Evolutionary conservation across 2,329 filamentous ascomycete species (phyloP).

Genomic region (Pseudocercospora fuligena): DNA sequence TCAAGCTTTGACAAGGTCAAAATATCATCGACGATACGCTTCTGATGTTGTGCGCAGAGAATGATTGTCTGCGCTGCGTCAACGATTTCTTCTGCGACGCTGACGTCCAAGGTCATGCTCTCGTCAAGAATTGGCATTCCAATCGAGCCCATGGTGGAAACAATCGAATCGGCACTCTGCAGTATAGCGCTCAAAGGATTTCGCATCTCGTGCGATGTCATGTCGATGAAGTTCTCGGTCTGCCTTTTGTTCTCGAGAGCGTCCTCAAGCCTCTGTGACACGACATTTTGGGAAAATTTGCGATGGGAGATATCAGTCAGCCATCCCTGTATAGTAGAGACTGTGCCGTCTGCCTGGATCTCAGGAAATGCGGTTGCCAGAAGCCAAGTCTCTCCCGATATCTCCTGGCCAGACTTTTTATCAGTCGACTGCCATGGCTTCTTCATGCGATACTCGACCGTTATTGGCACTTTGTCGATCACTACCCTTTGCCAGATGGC

Average conservation of each 20-base stretch:
- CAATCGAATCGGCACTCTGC: conserved; percentile 48
- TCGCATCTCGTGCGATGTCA: conserved; percentile 49
- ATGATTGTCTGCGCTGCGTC: conserved; percentile 48
- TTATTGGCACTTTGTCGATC: conserved; percentile 40
- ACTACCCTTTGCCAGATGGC: conserved; percentile 40
- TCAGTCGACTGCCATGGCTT: conserved; percentile 42
- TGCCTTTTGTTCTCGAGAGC: conserved; percentile 44
- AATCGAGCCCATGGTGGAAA: conserved; percentile 37
- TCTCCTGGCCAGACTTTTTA: conserved; percentile 34
- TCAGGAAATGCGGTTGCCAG: conserved; percentile 41
- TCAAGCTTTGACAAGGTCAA: conserved; percentile 53
- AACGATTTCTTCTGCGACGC: conserved; percentile 32
- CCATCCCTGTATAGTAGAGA: conserved; percentile 40
- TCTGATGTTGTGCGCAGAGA: conserved; percentile 53
- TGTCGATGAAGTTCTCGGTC: conserved; percentile 46
- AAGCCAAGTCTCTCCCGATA: conserved; percentile 40
- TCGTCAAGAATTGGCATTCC: conserved; percentile 31
- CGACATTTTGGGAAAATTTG: conserved; percentile 40
- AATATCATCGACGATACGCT: conserved; percentile 55
- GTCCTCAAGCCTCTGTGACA: conserved; percentile 41
- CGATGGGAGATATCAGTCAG: conserved; percentile 42
- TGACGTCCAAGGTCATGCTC: conserved; percentile 30
- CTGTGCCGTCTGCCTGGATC: conserved; percentile 36
- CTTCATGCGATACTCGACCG: conserved; percentile 45
- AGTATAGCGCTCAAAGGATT: conserved; percentile 52